Conservation (phyloP, 106 monocot species). For the Iris macrosiphon region DNA sequence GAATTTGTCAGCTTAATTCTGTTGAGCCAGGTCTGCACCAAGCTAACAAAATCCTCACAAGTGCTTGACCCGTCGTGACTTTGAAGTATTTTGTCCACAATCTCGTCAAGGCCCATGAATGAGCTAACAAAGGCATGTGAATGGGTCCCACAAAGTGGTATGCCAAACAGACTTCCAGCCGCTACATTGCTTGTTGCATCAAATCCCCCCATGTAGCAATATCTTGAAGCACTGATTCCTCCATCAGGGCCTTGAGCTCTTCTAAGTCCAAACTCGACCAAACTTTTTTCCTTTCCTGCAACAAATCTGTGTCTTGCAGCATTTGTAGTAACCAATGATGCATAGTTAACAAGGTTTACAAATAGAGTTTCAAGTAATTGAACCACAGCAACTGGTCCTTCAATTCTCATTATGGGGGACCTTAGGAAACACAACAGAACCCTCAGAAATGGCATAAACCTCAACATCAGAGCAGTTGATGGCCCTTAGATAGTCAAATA, state of each 20-base stretch:
- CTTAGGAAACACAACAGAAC: slow-evolving; percentile 72
- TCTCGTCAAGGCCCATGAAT: slow-evolving; percentile 83
- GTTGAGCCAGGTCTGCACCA: slow-evolving; percentile 66
- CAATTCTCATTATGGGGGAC: slow-evolving; percentile 70
- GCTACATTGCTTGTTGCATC: slow-evolving; percentile 97
- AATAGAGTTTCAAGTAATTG: slow-evolving; percentile 95
- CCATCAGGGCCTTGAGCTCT: slow-evolving; percentile 52
- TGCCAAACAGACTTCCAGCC: slow-evolving; percentile 84
- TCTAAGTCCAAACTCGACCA: slow-evolving; percentile 92
- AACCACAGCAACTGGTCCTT: slow-evolving; percentile 95
- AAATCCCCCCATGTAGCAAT: slow-evolving; percentile 96
- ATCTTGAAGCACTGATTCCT: slow-evolving; percentile 40
- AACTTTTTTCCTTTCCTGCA: slow-evolving; percentile 71
- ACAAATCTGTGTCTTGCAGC: slow-evolving; percentile 89
- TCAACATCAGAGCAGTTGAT: slow-evolving; percentile 89
- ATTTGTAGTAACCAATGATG: slow-evolving; percentile 94
- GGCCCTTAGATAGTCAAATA: slow-evolving; percentile 74
- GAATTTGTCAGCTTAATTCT: slow-evolving; percentile 78
- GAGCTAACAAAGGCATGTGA: slow-evolving; percentile 98
- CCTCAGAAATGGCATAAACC: slow-evolving; percentile 74
- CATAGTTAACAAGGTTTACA: slow-evolving; percentile 89
- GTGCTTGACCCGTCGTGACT: slow-evolving; percentile 61
- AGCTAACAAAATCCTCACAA: slow-evolving; percentile 75
- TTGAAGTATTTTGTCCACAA: slow-evolving; percentile 51
- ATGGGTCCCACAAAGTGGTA: slow-evolving; percentile 91